phyloP scores from a whole-genome alignment of 2,329 filamentous ascomycete species.

The Fusarium liriodendri region DNA sequence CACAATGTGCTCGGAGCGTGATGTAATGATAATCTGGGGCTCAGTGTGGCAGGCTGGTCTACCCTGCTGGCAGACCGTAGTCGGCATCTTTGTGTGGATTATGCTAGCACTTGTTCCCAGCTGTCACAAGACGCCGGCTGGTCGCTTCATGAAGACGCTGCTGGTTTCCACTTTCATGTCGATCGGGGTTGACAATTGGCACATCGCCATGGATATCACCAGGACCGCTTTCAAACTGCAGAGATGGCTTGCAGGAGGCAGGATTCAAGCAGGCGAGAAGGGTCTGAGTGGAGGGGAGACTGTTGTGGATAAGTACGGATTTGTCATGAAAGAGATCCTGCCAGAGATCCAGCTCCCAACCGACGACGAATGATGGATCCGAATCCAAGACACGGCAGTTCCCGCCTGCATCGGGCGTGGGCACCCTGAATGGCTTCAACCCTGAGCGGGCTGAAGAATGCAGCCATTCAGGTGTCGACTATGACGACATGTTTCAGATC shows the following conservation, averaged over 20 bases:
- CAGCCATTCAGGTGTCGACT: slow-evolving; percentile 8
- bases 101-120: slow-evolving; percentile 56
- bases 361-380: slow-evolving; percentile 15
- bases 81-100: slow-evolving; percentile 63
- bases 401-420: slow-evolving; percentile 1
- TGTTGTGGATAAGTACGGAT: slow-evolving; percentile 43
- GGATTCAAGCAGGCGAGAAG: slow-evolving; percentile 17
- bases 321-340: slow-evolving; percentile 33
- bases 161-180: slow-evolving; percentile 57
- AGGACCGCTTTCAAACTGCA: slow-evolving; percentile 53
- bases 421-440: background rate
- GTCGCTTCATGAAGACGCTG: slow-evolving; percentile 59
- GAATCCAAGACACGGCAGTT: background rate
- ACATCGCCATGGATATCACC: slow-evolving; percentile 53
- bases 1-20: slow-evolving; percentile 50
- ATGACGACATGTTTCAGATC: slow-evolving; percentile 40
- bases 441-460: background rate
- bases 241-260: slow-evolving; percentile 53
- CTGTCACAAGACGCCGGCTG: slow-evolving; percentile 53
- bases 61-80: slow-evolving; percentile 57
- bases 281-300: slow-evolving; percentile 40
- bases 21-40: slow-evolving; percentile 59
- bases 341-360: slow-evolving; percentile 31
- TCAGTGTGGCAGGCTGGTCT: slow-evolving; percentile 60
- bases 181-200: slow-evolving; percentile 62